Conservation (phyloP, 106 monocot species). For the Xerophyta viscosa region DNA sequence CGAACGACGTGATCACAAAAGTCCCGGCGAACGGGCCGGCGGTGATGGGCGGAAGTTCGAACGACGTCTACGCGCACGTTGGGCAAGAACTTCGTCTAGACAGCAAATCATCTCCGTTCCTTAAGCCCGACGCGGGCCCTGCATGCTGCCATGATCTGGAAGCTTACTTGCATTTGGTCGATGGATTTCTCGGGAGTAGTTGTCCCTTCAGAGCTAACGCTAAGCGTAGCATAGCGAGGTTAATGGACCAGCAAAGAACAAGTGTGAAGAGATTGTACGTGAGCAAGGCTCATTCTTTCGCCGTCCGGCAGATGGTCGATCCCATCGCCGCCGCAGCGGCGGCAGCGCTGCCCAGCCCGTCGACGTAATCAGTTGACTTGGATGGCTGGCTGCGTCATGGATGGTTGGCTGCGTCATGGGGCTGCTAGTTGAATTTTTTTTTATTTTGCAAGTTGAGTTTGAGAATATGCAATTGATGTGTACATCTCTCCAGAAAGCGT, state of each 20-base stretch:
- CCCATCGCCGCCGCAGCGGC: background rate
- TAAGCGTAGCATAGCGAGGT: conserved; percentile 30
- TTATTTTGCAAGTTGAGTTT: no score
- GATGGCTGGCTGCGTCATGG: no score
- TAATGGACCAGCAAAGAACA: conserved; percentile 35
- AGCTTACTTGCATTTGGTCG: conserved; percentile 48
- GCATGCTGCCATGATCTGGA: conserved; percentile 43
- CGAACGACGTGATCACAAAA: conserved; percentile 15
- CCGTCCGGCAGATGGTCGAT: conserved; percentile 4
- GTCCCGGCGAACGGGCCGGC: conserved; percentile 9
- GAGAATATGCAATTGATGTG: no score
- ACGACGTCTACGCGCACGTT: conserved; percentile 18
- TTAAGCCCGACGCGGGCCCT: conserved; percentile 18
- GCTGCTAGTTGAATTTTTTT: no score
- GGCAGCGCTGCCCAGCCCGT: conserved; percentile 1
- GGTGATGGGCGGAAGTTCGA: background rate
- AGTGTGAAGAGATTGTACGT: conserved; percentile 34
- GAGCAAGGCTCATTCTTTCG: conserved; percentile 7
- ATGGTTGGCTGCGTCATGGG: no score
- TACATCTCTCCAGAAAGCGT: no score
- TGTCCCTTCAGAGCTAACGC: conserved; percentile 42
- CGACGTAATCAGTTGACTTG: background rate
- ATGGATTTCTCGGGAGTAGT: conserved; percentile 27
- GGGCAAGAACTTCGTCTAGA: conserved; percentile 35
- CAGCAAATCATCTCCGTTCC: conserved; percentile 25